These are phyloP conservation scores for Penicillium psychrosexuale DNA, from an alignment of 2,329 filamentous ascomycete genomes.

Conservation along the genomic window DNA sequence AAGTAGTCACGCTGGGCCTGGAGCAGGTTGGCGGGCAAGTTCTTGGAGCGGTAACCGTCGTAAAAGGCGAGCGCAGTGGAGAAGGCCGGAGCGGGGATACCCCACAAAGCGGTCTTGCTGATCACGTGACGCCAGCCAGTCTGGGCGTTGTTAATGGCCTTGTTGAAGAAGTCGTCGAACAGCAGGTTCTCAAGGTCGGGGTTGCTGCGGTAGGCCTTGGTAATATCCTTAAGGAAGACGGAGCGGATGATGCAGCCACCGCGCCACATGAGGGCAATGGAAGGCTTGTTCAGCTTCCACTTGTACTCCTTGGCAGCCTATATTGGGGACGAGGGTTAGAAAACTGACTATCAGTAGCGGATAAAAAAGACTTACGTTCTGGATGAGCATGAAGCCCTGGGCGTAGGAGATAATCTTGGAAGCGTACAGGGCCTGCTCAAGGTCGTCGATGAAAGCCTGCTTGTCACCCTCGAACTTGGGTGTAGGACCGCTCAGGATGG, in stretches of 20 bases:
- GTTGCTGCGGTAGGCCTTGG: slow-evolving; percentile 89
- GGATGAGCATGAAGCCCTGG: slow-evolving; percentile 99
- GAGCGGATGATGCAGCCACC: slow-evolving; percentile 99
- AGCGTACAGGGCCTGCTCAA: slow-evolving; percentile 97
- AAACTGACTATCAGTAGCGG: neutral
- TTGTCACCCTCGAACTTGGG: slow-evolving; percentile 85
- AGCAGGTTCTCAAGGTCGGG: slow-evolving; percentile 95
- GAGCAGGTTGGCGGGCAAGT: slow-evolving; percentile 95
- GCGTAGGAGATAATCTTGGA: slow-evolving; percentile 99
- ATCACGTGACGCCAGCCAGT: slow-evolving; percentile 88
- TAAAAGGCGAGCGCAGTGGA: slow-evolving; percentile 97
- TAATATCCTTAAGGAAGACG: slow-evolving; percentile 99
- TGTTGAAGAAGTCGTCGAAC: slow-evolving; percentile 99
- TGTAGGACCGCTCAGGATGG: slow-evolving; percentile 72
- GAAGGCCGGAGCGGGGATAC: slow-evolving; percentile 95
- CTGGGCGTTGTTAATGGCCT: slow-evolving; percentile 96
- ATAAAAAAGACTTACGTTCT: slow-evolving; percentile 65
- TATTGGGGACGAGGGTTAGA: slow-evolving; percentile 4
- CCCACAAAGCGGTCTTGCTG: slow-evolving; percentile 85
- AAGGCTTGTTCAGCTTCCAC: slow-evolving; percentile 99
- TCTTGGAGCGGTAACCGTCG: slow-evolving; percentile 95
- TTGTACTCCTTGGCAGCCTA: slow-evolving; percentile 91
- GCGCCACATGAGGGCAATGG: slow-evolving; percentile 99
- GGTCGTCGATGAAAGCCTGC: slow-evolving; percentile 89
- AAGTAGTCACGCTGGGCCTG: slow-evolving; percentile 99